Percentiles rank a stretch among this genome's conserved stretches.
Evolutionary conservation across 2,329 filamentous ascomycete genomes (phyloP).

Genomic region (Penicillium griseofulvum): DNA sequence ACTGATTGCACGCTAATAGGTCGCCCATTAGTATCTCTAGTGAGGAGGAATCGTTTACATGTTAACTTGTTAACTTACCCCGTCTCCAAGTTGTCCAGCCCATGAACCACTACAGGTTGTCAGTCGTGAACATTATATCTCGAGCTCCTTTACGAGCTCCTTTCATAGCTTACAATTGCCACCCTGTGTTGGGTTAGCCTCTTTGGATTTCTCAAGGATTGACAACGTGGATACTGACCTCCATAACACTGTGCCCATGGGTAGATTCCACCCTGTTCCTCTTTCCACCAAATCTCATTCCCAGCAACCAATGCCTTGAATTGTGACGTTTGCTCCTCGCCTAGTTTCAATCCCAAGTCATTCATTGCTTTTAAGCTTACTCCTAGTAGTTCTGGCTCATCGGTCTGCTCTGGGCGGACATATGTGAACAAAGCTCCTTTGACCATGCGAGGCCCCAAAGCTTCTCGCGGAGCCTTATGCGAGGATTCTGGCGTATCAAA

Average conservation of each 20-base stretch:
- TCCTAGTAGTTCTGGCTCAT: slow-evolving; percentile 74
- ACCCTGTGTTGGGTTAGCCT: slow-evolving; percentile 33
- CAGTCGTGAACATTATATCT: slow-evolving; percentile 21
- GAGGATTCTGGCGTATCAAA: slow-evolving; percentile 80
- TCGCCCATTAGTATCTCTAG: slow-evolving; percentile 6
- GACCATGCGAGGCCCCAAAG: slow-evolving; percentile 78
- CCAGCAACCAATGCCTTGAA: slow-evolving; percentile 78
- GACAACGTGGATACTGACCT: slow-evolving; percentile 58
- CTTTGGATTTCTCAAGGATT: neutral
- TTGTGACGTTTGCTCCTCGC: slow-evolving; percentile 67
- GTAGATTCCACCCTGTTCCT: slow-evolving; percentile 75
- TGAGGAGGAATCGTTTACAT: neutral
- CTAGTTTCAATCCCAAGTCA: slow-evolving; percentile 72
- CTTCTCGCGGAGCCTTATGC: slow-evolving; percentile 72
- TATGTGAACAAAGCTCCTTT: slow-evolving; percentile 84
- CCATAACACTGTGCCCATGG: slow-evolving; percentile 99
- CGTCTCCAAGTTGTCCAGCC: slow-evolving; percentile 95
- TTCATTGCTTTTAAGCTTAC: slow-evolving; percentile 75
- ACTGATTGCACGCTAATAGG: slow-evolving; percentile 70
- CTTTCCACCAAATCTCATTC: slow-evolving; percentile 75
- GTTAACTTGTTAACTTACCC: slow-evolving; percentile 43
- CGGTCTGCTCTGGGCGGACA: slow-evolving; percentile 73
- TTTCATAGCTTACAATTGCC: slow-evolving; percentile 48
- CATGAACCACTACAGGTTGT: slow-evolving; percentile 66
- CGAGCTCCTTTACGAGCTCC: neutral